Base-by-base conservation (phyloP, 768 basidiomycete genomes). In the Pisolithus microcarpus region DNA sequence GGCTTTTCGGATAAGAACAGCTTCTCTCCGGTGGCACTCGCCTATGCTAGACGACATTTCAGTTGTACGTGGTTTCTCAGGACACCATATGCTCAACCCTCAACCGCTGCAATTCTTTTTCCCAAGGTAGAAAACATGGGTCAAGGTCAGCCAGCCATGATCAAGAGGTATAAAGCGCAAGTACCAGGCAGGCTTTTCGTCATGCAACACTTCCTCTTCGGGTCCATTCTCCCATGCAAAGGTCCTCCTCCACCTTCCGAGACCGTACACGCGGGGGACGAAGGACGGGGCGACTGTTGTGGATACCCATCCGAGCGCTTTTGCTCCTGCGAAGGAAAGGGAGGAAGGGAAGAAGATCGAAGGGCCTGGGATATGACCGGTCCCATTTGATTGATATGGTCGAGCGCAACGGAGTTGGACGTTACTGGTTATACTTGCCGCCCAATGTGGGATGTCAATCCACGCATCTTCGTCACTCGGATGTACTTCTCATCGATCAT, bases 21-120 rank as follows among this genome's bases (percentile, higher is more conserved):
- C 94, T 0, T 93, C 93, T 0, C 75, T 98, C 0, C 79, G 92
- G 47, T 99, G 95, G 95, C 95, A 99, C 70, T 96, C 92, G 0
- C 95, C 95, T 1, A 98, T 99, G 95, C 79, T 99, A 7, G 91
- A 97, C 65, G 95, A 98, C 62, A 98, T 98, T 50, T 94, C 92
- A 1, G 91, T 85, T 0, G 92, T 70, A 54, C 38, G 75, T 60
- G 7, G 7, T 5, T 7, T 10, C 6, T 46, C 24, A 10, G 48
- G 40, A 11, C 39, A 47, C 49, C 43, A 47, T 48, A 38, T n/a
- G 3, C 31, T 34, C 31, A 13, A 11, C 11, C 10, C 11, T 10
- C 7, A 10, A 26, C 8, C 24, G 7, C 26, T 7, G 6, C 3
- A 30, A 3, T 7, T 46, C 24, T 50, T 15, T 23, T 34, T 7